These are phyloP conservation scores for Hygrocybe coccinea DNA, from an alignment of 768 basidiomycete genomes.

Conservation along the genomic window DNA sequence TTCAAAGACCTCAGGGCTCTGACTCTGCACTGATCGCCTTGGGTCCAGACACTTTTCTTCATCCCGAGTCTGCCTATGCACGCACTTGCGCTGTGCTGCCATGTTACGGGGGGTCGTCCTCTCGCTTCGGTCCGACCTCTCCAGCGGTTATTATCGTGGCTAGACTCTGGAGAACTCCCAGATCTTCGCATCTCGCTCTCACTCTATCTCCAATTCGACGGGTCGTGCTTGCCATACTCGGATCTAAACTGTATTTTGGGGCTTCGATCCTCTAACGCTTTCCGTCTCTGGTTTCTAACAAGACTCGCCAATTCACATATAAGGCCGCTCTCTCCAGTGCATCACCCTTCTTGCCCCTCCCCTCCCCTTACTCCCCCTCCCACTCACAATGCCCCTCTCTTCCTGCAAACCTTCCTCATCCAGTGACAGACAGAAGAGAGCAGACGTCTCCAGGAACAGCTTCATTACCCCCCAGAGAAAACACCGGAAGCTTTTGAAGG, in stretches of 20 bases:
- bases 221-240: slow-evolving; percentile 50
- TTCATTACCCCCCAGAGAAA: slow-evolving; percentile 72
- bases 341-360: slow-evolving; percentile 9
- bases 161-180: not conserved
- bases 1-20: slow-evolving; percentile 21
- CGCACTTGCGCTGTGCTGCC: not conserved
- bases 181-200: slow-evolving; percentile 23
- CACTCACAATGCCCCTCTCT: slow-evolving; percentile 22
- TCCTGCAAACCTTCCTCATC: slow-evolving; percentile 18
- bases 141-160: not conserved
- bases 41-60: slow-evolving; percentile 3
- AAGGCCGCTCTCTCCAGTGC: not conserved
- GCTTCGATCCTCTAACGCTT: slow-evolving; percentile 4
- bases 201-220: slow-evolving; percentile 42
- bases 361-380: slow-evolving; percentile 9
- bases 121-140: not conserved
- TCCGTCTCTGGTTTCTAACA: not conserved
- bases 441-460: slow-evolving; percentile 24
- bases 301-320: not conserved
- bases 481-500: slow-evolving; percentile 80
- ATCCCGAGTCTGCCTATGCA: not conserved
- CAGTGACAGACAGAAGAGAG: slow-evolving; percentile 23
- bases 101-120: not conserved
- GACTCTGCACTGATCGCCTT: not conserved
- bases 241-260: slow-evolving; percentile 42